A percentile compares a stretch with the other conserved stretches of the same genome.
These are phyloP conservation scores for Phylloporus sp. DNA, from an alignment of 768 basidiomycete genomes.

Conservation along the genomic window DNA sequence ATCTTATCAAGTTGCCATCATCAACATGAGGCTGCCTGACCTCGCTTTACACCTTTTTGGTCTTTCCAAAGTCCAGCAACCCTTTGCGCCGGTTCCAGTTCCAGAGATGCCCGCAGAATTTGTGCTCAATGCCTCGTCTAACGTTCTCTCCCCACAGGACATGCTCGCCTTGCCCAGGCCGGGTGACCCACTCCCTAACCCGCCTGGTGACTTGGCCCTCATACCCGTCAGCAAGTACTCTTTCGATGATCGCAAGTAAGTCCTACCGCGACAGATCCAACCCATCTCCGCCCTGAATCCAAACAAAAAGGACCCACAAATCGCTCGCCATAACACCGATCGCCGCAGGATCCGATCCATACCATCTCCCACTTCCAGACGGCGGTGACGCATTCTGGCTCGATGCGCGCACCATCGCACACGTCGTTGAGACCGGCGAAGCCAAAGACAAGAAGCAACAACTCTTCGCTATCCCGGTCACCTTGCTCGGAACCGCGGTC, in stretches of 20 bases:
- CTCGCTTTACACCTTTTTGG: slow-evolving; percentile 45
- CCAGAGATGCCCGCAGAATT: slow-evolving; percentile 39
- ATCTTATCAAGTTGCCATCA: no score
- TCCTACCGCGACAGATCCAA: slow-evolving; percentile 2
- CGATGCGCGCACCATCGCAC: slow-evolving; percentile 60
- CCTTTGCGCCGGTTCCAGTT: slow-evolving; percentile 26
- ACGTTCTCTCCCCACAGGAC: slow-evolving; percentile 66
- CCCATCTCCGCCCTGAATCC: background rate
- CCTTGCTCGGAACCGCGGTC: slow-evolving; percentile 36
- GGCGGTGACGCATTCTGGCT: slow-evolving; percentile 82
- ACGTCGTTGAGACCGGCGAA: slow-evolving; percentile 50
- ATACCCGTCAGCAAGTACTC: slow-evolving; percentile 65
- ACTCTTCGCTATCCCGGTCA: slow-evolving; percentile 56
- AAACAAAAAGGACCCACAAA: slow-evolving; percentile 56
- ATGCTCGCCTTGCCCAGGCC: slow-evolving; percentile 67
- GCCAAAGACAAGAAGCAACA: slow-evolving; percentile 47
- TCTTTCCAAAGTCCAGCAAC: slow-evolving; percentile 51
- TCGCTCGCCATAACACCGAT: slow-evolving; percentile 59
- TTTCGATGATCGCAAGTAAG: slow-evolving; percentile 69
- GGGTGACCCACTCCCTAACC: slow-evolving; percentile 60
- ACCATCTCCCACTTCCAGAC: slow-evolving; percentile 56
- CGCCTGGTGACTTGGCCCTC: slow-evolving; percentile 61
- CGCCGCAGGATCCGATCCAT: slow-evolving; percentile 42
- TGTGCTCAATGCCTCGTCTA: slow-evolving; percentile 50
- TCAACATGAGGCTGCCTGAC: slow-evolving; percentile 41